Evolutionary conservation across 164 flowering plant genomes (phyloP), one percentile per base, ranked within the genome.

Genomic region (Piper betle): DNA sequence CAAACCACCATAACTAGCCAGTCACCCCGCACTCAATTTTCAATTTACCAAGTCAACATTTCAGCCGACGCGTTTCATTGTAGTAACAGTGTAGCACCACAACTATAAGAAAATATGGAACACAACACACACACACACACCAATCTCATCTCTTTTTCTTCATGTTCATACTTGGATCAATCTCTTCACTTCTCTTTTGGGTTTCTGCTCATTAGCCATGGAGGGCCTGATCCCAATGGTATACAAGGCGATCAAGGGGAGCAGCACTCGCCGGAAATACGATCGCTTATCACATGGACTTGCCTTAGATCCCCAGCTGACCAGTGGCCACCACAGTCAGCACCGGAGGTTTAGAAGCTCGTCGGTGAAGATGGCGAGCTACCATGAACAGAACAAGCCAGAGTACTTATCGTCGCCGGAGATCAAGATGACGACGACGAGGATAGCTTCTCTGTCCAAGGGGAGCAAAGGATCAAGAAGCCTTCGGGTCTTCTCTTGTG

Each of bases 151-250:
- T 46, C 50, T 2, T 46, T 10, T 42, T 9, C 50, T 15, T 6
- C 9, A 46, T 46, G 50, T 15, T 46, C 50, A 12, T 15, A 6
- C 15, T 46, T 46, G 10, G 10, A 42, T 42, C 46, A 42, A 10
- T 42, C 11, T 25, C 33, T 25, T 6, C 46, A 6, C 50, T 10
- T 46, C 15, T 46, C 12, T 46, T 6, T 12, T 10, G 11, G 15
- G 10, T 6, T 15, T 2, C 50, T 46, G 12, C 50, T 2, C 15
- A 46, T 46, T 46, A 2, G 50, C 11, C 50, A 60, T 66, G 69
- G 69, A 66, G 64, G 69, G 69, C 16, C 46, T 66, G 55, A 60
- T 66, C 57, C 69, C 69, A 4, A 25, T 66, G 54, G 43, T 66
- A 15, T 60, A 20, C 64, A 16, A 53, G 46, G 64, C 59, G 18